Percentiles rank a stretch among this genome's conserved stretches.
phyloP scores from a whole-genome alignment of 768 basidiomycete genomes.

The Boletus rufocinnamomeus region DNA sequence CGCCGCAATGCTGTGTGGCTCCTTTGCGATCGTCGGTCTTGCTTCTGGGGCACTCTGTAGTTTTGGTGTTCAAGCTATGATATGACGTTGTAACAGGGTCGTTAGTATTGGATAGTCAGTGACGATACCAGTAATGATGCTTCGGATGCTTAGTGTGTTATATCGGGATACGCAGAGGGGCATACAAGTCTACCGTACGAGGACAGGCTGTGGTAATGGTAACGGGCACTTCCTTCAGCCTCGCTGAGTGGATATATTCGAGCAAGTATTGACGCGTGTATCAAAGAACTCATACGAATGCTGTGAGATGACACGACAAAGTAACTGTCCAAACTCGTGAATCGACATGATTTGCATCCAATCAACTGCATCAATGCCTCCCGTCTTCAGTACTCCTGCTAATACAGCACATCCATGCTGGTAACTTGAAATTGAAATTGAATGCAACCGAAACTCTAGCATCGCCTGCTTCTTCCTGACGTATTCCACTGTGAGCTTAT shows the following conservation, averaged over 20 bases:
- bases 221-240: too few species aligned
- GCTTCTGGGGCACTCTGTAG: slow-evolving; percentile 75
- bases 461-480: neutral
- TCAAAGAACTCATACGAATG: neutral
- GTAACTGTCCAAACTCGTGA: neutral
- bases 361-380: neutral
- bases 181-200: too few species aligned
- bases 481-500: neutral
- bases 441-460: neutral
- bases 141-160: neutral
- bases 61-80: slow-evolving; percentile 71
- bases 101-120: neutral
- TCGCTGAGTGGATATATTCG: neutral
- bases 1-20: slow-evolving; percentile 78
- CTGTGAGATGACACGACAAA: too few species aligned
- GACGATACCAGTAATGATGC: neutral
- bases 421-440: neutral
- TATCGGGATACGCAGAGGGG: neutral
- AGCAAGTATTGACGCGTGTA: neutral
- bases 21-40: slow-evolving; percentile 76
- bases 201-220: neutral
- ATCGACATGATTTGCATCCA: neutral
- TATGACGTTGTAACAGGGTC: slow-evolving; percentile 45
- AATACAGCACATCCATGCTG: neutral
- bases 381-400: neutral